Percentiles rank a stretch among this genome's conserved stretches.
Conservation (phyloP, 148 eudicot genomes). For the Nepenthes gracilis region DNA sequence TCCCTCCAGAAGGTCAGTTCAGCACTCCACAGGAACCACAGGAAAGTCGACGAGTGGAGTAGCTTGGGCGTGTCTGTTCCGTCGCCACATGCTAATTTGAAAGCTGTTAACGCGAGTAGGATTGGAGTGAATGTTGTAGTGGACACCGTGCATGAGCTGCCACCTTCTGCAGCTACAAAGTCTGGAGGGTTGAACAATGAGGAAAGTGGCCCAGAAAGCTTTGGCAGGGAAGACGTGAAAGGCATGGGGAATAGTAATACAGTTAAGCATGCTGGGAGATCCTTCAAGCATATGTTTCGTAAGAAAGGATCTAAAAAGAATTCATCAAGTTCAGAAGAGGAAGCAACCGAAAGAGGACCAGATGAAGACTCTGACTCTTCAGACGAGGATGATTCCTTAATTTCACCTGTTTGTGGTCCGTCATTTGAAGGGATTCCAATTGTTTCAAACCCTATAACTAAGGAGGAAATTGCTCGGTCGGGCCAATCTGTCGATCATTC, state of each 20-base stretch:
- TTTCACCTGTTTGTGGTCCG: slow-evolving; percentile 18
- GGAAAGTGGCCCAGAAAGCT: slow-evolving; percentile 27
- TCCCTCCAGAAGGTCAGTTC: slow-evolving; percentile 46
- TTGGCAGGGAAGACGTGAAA: slow-evolving; percentile 23
- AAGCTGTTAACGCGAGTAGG: slow-evolving; percentile 32
- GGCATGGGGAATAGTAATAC: slow-evolving; percentile 35
- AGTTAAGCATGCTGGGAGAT: slow-evolving; percentile 48
- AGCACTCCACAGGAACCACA: slow-evolving; percentile 38
- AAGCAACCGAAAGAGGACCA: slow-evolving; percentile 6
- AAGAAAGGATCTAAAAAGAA: slow-evolving; percentile 31
- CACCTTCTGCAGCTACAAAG: slow-evolving; percentile 14
- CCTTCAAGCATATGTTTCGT: slow-evolving; percentile 33
- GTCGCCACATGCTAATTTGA: slow-evolving; percentile 41
- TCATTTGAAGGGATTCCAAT: slow-evolving; percentile 10
- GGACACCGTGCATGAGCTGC: slow-evolving; percentile 25
- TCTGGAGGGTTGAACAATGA: slow-evolving; percentile 22
- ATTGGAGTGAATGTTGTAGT: slow-evolving; percentile 38
- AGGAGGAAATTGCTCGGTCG: no score
- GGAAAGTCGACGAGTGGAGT: slow-evolving; percentile 15
- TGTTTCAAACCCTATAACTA: slow-evolving; percentile 5
- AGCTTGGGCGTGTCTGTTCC: slow-evolving; percentile 14
- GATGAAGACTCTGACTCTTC: slow-evolving; percentile 23
- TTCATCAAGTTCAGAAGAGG: slow-evolving; percentile 6
- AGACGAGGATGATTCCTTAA: slow-evolving; percentile 37
- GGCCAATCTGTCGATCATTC: no score